These are phyloP conservation scores for Aspergillus caelatus DNA, from an alignment of 2,329 filamentous ascomycete genomes.

Conservation along the genomic window DNA sequence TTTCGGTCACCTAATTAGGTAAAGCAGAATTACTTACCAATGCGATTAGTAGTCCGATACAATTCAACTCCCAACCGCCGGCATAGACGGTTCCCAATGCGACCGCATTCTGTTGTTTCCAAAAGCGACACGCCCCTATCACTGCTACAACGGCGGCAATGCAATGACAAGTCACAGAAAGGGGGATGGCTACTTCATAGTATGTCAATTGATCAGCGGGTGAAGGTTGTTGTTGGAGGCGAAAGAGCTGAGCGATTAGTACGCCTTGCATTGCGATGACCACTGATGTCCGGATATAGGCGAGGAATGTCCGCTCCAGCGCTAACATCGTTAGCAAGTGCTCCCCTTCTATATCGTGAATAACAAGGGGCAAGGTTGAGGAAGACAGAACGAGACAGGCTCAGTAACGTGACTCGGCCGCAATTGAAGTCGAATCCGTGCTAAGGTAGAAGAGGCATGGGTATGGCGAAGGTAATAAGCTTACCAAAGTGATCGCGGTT, in stretches of 20 bases:
- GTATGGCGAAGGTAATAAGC: constrained; percentile 8
- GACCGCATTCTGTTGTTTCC: constrained; percentile 63
- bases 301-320: constrained; percentile 73
- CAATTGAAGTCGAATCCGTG: neutral
- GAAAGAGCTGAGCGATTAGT: constrained; percentile 68
- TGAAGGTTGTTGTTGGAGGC: constrained; percentile 48
- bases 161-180: constrained; percentile 52
- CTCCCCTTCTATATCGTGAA: neutral
- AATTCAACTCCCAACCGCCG: constrained; percentile 62
- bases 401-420: neutral
- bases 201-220: constrained; percentile 56
- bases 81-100: constrained; percentile 59
- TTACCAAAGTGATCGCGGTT: constrained; percentile 48
- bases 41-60: constrained; percentile 50
- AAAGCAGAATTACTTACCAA: constrained; percentile 46
- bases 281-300: constrained; percentile 71
- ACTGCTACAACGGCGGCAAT: constrained; percentile 55
- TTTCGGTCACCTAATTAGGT: too few relatives aligned
- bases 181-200: constrained; percentile 62
- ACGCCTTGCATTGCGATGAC: constrained; percentile 70
- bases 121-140: constrained; percentile 63
- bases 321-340: constrained; percentile 50
- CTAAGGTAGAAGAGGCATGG: too few relatives aligned
- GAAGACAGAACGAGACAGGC: neutral
- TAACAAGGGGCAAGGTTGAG: neutral